A percentile compares a stretch with the other conserved stretches of the same genome.
Conservation (phyloP, 805 yeast species). For the Myxozyma geophila region DNA sequence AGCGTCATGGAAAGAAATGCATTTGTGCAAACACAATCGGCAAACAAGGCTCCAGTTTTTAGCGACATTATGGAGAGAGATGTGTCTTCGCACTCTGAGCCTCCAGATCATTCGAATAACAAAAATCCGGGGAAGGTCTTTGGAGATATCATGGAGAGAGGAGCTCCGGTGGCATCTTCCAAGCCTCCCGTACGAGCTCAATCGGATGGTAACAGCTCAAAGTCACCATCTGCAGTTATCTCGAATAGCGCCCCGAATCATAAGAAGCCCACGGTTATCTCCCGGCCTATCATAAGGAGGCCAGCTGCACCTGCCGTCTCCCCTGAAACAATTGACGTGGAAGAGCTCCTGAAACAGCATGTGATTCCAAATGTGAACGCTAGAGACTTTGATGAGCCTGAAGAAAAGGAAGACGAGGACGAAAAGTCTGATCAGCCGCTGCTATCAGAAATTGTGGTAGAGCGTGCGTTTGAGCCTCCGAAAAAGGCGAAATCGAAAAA, state of each 20-base stretch:
- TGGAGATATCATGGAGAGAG: conserved; percentile 11
- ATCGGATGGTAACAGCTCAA: not conserved
- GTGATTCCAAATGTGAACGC: conserved; percentile 6
- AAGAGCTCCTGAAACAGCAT: conserved; percentile 15
- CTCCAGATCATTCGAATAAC: not conserved
- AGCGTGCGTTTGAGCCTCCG: conserved; percentile 23
- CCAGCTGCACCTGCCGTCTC: not conserved
- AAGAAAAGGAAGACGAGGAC: conserved; percentile 13
- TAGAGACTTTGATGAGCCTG: not conserved
- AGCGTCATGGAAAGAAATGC: no score
- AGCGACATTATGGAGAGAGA: no score
- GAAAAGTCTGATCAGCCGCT: conserved; percentile 16
- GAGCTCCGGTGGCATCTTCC: not conserved
- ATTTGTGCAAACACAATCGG: no score
- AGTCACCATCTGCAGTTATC: not conserved
- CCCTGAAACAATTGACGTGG: conserved; percentile 23
- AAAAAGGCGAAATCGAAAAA: not conserved
- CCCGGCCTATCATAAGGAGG: not conserved
- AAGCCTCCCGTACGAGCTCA: not conserved
- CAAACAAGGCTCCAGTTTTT: no score
- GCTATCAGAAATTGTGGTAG: conserved; percentile 29
- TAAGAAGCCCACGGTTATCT: not conserved
- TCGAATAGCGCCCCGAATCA: not conserved
- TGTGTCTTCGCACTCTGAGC: not conserved
- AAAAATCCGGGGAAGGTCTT: not conserved